These are phyloP conservation scores for Hamigera avellanea DNA, from an alignment of 495 filamentous ascomycete species.

Conservation along the genomic window DNA sequence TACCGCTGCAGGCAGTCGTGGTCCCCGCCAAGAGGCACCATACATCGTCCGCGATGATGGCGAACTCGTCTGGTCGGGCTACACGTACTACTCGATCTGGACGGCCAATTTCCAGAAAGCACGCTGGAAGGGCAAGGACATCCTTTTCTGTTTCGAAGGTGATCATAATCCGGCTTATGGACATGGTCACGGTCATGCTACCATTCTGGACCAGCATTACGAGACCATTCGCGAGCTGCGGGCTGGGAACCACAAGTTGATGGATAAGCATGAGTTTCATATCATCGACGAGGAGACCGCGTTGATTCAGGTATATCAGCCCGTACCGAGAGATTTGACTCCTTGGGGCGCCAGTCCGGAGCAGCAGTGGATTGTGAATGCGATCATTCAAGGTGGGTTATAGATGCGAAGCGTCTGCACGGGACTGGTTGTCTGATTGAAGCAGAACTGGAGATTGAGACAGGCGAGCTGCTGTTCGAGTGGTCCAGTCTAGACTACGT, in stretches of 20 bases:
- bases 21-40: slow-evolving; percentile 41
- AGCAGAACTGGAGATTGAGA: slow-evolving; percentile 37
- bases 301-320: slow-evolving; percentile 30
- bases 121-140: slow-evolving; percentile 38
- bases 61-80: slow-evolving; percentile 45
- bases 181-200: slow-evolving; percentile 40
- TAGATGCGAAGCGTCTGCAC: too few relatives aligned
- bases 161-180: slow-evolving; percentile 43
- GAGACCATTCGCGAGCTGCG: slow-evolving; percentile 43
- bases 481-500: slow-evolving; percentile 30
- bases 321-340: slow-evolving; percentile 21
- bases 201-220: slow-evolving; percentile 39
- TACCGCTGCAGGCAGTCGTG: slow-evolving; percentile 25
- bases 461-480: slow-evolving; percentile 26
- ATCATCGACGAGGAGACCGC: slow-evolving; percentile 30
- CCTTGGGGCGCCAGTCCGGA: slow-evolving; percentile 23
- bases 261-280: slow-evolving; percentile 45
- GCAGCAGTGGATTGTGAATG: too few relatives aligned
- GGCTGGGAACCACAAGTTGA: slow-evolving; percentile 39
- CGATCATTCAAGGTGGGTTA: too few relatives aligned
- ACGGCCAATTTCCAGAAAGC: slow-evolving; percentile 34
- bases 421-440: too few relatives aligned
- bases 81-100: slow-evolving; percentile 43
- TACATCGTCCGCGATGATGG: slow-evolving; percentile 45
- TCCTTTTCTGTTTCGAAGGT: slow-evolving; percentile 43